These are phyloP conservation scores for Scheffersomyces amazonensis DNA, from an alignment of 805 yeast species.

Conservation along the genomic window DNA sequence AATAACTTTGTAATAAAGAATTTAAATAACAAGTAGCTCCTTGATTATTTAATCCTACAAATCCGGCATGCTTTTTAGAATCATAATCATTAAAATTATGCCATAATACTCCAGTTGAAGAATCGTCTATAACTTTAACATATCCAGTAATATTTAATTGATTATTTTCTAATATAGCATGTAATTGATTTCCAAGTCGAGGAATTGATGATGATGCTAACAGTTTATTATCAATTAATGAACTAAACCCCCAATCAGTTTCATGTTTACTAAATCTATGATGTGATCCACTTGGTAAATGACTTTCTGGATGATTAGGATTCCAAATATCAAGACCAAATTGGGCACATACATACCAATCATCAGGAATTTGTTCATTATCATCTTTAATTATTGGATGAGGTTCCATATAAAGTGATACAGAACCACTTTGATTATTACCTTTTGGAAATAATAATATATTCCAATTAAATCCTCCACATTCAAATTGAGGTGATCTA, in stretches of 20 bases:
- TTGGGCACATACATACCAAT: constrained; percentile 90
- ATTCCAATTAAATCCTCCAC: constrained; percentile 68
- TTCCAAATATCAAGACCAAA: constrained; percentile 84
- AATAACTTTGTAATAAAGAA: constrained; percentile 87
- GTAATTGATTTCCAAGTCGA: constrained; percentile 16
- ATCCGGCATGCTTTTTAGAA: constrained; percentile 85
- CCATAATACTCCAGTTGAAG: constrained; percentile 91
- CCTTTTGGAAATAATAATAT: constrained; percentile 78
- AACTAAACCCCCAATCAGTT: constrained; percentile 95
- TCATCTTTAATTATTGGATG: constrained; percentile 39
- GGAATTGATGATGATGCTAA: constrained; percentile 19
- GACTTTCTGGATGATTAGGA: constrained; percentile 65
- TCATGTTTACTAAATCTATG: constrained; percentile 77
- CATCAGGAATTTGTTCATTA: constrained; percentile 33
- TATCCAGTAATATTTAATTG: constrained; percentile 70
- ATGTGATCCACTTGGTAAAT: constrained; percentile 59
- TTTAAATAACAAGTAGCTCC: constrained; percentile 98
- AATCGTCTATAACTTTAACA: constrained; percentile 76
- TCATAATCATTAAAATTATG: constrained; percentile 81
- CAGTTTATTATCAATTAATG: constrained; percentile 58
- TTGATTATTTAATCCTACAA: constrained; percentile 89
- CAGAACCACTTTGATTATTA: constrained; percentile 46
- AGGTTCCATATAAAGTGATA: constrained; percentile 83
- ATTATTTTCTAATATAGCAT: constrained; percentile 49
- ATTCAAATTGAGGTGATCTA: constrained; percentile 46